Evolutionary conservation across 2,329 filamentous ascomycete genomes (phyloP), one percentile per base, ranked within the genome.

Genomic region (Apiospora pterosperma): DNA sequence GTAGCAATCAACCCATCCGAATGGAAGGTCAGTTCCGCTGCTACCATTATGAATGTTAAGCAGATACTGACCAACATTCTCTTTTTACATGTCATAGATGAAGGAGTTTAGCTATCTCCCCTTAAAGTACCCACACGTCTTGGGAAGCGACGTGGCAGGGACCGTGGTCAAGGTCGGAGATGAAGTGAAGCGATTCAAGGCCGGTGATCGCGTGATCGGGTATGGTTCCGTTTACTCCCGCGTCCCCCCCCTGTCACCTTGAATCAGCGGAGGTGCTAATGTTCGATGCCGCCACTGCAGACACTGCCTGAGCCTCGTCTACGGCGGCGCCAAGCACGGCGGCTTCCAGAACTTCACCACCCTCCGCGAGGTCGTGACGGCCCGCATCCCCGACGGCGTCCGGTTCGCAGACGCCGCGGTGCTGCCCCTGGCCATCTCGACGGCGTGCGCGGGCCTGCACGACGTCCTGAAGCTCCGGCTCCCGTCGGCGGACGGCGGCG

Each of bases 81-180:
- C 5, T 5, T 0, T 4, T 8, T 11, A n/a, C 19, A 12, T 19
- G 4, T n/a, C n/a, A 2, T 19, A 64, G 62, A 44, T 62, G 16
- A 62, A 65, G 36, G 59, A 63, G 2, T 39, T 21, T 14, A n/a
- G 31, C 3, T 55, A 60, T 10, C 21, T 65, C 4, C 64, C 62
- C 21, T 10, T 74, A 2, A 58, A 68, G 10, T 79, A 74, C 63
- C 77, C 77, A 0, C 69, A 64, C 7, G 67, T 75, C 36, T 67
- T 75, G 31, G 76, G 77, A 7, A 63, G 64, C 34, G 77, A 73
- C 68, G 70, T 72, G 34, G 68, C 77, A 12, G 76, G 78, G 10
- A 71, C 67, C 1, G 69, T 79, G 2, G 69, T 73, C 5, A 69
- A 74, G 55, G 65, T 76, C 42, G 76, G 76, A 3, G 64, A 67